Percentiles rank a stretch among this genome's conserved stretches.
Conservation (phyloP, 352 stramenopile species). For the Pythium coloratum region DNA sequence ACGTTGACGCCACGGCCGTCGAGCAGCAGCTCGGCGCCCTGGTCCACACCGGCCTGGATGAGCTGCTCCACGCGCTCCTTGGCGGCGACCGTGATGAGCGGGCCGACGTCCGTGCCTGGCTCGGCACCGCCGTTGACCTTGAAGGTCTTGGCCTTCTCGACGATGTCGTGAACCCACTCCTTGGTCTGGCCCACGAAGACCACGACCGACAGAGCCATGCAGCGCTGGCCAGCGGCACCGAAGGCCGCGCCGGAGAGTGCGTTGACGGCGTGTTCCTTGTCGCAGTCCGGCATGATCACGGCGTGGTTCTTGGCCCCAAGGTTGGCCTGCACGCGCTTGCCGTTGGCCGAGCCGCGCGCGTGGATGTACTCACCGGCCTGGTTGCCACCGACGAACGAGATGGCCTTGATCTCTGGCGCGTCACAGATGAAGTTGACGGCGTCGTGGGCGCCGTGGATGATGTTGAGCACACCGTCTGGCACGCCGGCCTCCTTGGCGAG, state of each 20-base stretch:
- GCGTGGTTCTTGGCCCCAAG: slow-evolving; percentile 98
- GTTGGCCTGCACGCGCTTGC: slow-evolving; percentile 96
- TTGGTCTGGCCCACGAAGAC: slow-evolving; percentile 95
- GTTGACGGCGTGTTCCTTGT: slow-evolving; percentile 89
- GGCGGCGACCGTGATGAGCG: slow-evolving; percentile 89
- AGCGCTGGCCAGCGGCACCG: slow-evolving; percentile 96
- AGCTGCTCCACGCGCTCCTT: slow-evolving; percentile 89
- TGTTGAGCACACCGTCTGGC: slow-evolving; percentile 94
- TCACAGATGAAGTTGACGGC: slow-evolving; percentile 96
- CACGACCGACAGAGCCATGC: slow-evolving; percentile 96
- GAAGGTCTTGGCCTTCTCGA: slow-evolving; percentile 87
- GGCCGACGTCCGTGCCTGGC: slow-evolving; percentile 72
- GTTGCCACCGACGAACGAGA: slow-evolving; percentile 97
- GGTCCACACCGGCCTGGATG: slow-evolving; percentile 88
- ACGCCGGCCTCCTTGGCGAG: slow-evolving; percentile 93
- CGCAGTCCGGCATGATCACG: slow-evolving; percentile 93
- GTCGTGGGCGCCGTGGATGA: slow-evolving; percentile 90
- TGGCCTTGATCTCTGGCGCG: slow-evolving; percentile 92
- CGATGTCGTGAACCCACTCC: slow-evolving; percentile 93
- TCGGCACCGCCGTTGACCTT: slow-evolving; percentile 90
- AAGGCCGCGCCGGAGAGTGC: slow-evolving; percentile 93
- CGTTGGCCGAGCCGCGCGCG: slow-evolving; percentile 79
- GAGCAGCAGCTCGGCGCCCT: slow-evolving; percentile 89
- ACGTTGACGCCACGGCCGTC: slow-evolving; percentile 92
- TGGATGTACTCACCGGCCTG: slow-evolving; percentile 95